phyloP scores from a whole-genome alignment of 2,329 filamentous ascomycete genomes.

The Penicillium sp. region DNA sequence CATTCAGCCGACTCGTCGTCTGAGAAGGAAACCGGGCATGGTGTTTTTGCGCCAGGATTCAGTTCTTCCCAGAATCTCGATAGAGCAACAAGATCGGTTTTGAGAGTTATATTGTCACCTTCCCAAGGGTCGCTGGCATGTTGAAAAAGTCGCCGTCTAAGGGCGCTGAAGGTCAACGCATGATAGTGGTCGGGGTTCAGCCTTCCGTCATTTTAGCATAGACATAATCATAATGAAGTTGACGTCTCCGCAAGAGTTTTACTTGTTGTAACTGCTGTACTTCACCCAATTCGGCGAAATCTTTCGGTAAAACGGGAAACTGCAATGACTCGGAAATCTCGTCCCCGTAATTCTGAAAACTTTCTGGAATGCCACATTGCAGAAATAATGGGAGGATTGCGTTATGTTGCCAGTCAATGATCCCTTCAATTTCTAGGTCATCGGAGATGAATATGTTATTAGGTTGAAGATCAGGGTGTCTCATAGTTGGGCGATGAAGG shows the following conservation, averaged over 20 bases:
- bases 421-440: conserved; percentile 24
- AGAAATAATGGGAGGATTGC: conserved; percentile 33
- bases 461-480: conserved; percentile 32
- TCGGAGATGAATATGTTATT: conserved; percentile 35
- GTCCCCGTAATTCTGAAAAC: too few species aligned
- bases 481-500: too few species aligned
- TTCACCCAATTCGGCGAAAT: too few species aligned
- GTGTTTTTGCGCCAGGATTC: not conserved
- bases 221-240: conserved; percentile 30
- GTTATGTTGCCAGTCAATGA: conserved; percentile 37
- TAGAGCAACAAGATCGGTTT: conserved; percentile 24
- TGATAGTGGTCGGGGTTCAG: conserved; percentile 20
- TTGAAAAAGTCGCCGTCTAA: conserved; percentile 23
- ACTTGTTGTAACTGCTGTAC: conserved; percentile 16
- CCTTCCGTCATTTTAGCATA: conserved; percentile 20
- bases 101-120: conserved; percentile 30
- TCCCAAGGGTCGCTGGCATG: conserved; percentile 33
- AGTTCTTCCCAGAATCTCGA: conserved; percentile 18
- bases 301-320: conserved; percentile 16
- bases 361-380: conserved; percentile 32
- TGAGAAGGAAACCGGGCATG: conserved; percentile 10
- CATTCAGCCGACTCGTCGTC: conserved; percentile 8
- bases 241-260: conserved; percentile 20
- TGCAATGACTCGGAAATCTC: too few species aligned
- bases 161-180: conserved; percentile 18